These are phyloP conservation scores for Penicillium rolfsii DNA, from an alignment of 2,329 filamentous ascomycete genomes.

Conservation along the genomic window DNA sequence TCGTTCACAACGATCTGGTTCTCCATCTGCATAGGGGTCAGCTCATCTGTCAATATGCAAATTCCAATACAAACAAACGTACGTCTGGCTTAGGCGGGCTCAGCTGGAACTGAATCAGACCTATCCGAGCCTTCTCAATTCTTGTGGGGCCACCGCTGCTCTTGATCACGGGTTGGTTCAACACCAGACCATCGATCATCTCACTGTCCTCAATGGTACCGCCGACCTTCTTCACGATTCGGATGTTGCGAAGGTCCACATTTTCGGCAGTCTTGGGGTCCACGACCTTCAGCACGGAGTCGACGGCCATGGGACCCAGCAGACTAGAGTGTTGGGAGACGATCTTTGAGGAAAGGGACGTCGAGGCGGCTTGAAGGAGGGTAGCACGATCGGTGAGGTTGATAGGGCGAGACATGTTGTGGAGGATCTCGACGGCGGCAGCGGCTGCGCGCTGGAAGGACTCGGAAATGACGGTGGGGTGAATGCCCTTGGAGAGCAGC, in stretches of 20 bases:
- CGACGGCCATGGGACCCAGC: conserved; percentile 96
- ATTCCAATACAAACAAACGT: conserved; percentile 41
- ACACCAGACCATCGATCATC: conserved; percentile 89
- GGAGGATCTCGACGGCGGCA: conserved; percentile 84
- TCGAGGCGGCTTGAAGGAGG: conserved; percentile 94
- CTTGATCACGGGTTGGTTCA: conserved; percentile 93
- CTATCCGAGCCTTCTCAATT: conserved; percentile 97
- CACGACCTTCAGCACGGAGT: conserved; percentile 93
- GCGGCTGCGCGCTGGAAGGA: conserved; percentile 93
- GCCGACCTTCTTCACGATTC: conserved; percentile 95
- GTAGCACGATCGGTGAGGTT: conserved; percentile 83
- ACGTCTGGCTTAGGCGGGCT: conserved; percentile 97
- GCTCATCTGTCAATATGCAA: conserved; percentile 1
- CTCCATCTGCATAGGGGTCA: conserved; percentile 72
- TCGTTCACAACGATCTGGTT: conserved; percentile 99
- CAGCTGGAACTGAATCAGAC: conserved; percentile 96
- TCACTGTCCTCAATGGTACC: conserved; percentile 98
- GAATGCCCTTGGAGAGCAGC: conserved; percentile 86
- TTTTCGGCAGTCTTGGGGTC: conserved; percentile 95
- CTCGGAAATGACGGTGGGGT: conserved; percentile 97
- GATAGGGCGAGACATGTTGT: conserved; percentile 95
- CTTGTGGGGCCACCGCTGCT: conserved; percentile 84
- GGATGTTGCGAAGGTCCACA: conserved; percentile 93
- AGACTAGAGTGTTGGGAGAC: conserved; percentile 95
- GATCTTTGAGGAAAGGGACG: conserved; percentile 96